These are phyloP conservation scores for Hypoxylon intermedium DNA, from an alignment of 495 filamentous ascomycete genomes.

Conservation along the genomic window DNA sequence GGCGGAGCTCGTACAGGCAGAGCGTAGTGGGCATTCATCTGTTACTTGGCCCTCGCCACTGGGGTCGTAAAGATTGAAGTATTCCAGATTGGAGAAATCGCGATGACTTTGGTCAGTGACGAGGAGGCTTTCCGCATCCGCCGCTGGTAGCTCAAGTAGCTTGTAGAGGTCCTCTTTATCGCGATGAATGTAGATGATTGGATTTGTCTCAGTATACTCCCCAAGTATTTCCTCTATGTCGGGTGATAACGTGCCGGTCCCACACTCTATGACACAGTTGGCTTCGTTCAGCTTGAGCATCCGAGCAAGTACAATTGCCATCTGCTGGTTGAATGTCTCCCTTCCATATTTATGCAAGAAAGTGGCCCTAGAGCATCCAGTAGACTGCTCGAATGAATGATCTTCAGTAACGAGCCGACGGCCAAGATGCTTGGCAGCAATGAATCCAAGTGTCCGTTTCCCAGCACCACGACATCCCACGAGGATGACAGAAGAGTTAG, in stretches of 20 bases:
- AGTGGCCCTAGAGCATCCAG: constrained; percentile 65
- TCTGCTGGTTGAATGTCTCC: constrained; percentile 65
- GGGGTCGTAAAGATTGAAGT: constrained; percentile 71
- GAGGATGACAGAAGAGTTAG: constrained; percentile 73
- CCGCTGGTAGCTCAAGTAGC: constrained; percentile 61
- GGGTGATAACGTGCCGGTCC: constrained; percentile 60
- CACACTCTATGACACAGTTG: constrained; percentile 75
- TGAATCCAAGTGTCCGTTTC: constrained; percentile 78
- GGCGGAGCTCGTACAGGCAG: constrained; percentile 54
- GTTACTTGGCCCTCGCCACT: constrained; percentile 45
- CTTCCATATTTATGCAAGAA: constrained; percentile 68
- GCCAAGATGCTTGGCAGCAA: constrained; percentile 74
- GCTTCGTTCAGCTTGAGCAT: constrained; percentile 70
- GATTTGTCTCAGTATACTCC: constrained; percentile 67
- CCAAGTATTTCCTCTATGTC: constrained; percentile 66
- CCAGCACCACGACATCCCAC: constrained; percentile 78
- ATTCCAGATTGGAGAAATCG: constrained; percentile 78
- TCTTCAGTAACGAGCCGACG: constrained; percentile 76
- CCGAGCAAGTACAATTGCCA: constrained; percentile 66
- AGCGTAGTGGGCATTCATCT: constrained; percentile 54
- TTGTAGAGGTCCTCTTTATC: constrained; percentile 70
- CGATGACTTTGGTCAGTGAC: constrained; percentile 63
- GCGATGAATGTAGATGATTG: constrained; percentile 76
- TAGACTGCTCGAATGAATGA: constrained; percentile 70
- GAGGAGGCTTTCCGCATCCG: constrained; percentile 62